phyloP scores from a whole-genome alignment of 2,329 filamentous ascomycete genomes.

The Pseudogymnoascus sp. region DNA sequence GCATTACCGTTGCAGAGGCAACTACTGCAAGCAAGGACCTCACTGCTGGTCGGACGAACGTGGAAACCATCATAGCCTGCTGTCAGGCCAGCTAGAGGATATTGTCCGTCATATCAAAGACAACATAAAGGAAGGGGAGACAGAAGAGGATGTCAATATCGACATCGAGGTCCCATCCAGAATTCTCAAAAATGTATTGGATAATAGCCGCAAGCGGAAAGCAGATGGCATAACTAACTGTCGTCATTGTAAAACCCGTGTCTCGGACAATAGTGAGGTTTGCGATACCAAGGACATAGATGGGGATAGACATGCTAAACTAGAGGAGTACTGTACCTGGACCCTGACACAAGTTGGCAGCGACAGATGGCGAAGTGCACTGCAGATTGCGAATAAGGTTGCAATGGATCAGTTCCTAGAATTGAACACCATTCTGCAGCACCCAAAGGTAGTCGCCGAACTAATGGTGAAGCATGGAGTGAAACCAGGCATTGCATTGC shows the following conservation, averaged over 20 bases:
- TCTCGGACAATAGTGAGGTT: slow-evolving; percentile 10
- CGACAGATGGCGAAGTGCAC: too few relatives aligned
- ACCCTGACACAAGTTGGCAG: too few relatives aligned
- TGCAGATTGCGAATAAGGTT: too few relatives aligned
- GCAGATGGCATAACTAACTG: slow-evolving; percentile 16
- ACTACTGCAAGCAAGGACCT: slow-evolving; percentile 19
- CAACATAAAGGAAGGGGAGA: slow-evolving; percentile 21
- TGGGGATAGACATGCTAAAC: slow-evolving; percentile 16
- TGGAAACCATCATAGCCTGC: slow-evolving; percentile 18
- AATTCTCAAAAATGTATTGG: slow-evolving; percentile 21
- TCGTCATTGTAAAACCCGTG: slow-evolving; percentile 16
- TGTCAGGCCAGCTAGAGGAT: slow-evolving; percentile 18
- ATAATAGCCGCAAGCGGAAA: slow-evolving; percentile 21
- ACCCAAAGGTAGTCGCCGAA: slow-evolving; percentile 15
- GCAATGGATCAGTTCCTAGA: slow-evolving; percentile 13
- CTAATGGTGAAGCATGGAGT: slow-evolving; percentile 17
- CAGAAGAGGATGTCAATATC: slow-evolving; percentile 19
- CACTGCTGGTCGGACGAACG: slow-evolving; percentile 19
- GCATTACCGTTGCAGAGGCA: slow-evolving; percentile 16
- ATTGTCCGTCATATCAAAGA: slow-evolving; percentile 20
- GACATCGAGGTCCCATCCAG: slow-evolving; percentile 18
- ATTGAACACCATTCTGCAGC: slow-evolving; percentile 17
- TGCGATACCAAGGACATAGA: slow-evolving; percentile 14
- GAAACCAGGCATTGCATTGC: slow-evolving; percentile 14
- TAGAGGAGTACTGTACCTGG: slow-evolving; percentile 13